Evolutionary conservation across 306 rosid species (phyloP).

Genomic region (Cicer cuneatum): DNA sequence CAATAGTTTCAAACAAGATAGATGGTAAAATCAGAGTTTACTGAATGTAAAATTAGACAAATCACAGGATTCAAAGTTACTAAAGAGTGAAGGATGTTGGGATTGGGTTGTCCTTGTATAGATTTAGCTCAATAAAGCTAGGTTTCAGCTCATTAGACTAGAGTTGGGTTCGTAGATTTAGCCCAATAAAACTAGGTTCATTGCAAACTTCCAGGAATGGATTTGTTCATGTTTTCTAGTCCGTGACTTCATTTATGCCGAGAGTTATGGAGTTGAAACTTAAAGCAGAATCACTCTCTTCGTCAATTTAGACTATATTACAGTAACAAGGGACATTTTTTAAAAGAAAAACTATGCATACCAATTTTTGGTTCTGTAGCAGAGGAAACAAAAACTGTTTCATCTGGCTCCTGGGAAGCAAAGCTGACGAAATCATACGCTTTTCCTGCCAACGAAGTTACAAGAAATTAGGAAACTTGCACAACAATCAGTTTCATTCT

Average conservation of each 20-base stretch:
- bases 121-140: slow-evolving; percentile 10
- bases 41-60: neutral
- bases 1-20: neutral
- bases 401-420: slow-evolving; percentile 60
- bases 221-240: neutral
- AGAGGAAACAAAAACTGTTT: slow-evolving; percentile 72
- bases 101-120: neutral
- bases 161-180: neutral
- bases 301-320: neutral
- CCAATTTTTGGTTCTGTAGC: slow-evolving; percentile 65
- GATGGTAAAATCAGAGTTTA: neutral
- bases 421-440: slow-evolving; percentile 67
- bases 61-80: slow-evolving; percentile 2
- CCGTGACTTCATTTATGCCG: neutral
- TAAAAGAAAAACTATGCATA: slow-evolving; percentile 40
- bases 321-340: neutral
- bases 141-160: neutral
- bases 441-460: slow-evolving; percentile 61
- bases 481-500: slow-evolving; percentile 30
- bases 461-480: slow-evolving; percentile 12
- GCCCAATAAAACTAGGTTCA: neutral
- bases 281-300: neutral
- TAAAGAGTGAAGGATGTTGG: neutral
- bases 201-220: neutral
- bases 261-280: neutral